Percentiles rank a stretch among this genome's conserved stretches.
These are phyloP conservation scores for Coemansia sp. DNA, from an alignment of 192 early-diverging fungal species.

Conservation along the genomic window DNA sequence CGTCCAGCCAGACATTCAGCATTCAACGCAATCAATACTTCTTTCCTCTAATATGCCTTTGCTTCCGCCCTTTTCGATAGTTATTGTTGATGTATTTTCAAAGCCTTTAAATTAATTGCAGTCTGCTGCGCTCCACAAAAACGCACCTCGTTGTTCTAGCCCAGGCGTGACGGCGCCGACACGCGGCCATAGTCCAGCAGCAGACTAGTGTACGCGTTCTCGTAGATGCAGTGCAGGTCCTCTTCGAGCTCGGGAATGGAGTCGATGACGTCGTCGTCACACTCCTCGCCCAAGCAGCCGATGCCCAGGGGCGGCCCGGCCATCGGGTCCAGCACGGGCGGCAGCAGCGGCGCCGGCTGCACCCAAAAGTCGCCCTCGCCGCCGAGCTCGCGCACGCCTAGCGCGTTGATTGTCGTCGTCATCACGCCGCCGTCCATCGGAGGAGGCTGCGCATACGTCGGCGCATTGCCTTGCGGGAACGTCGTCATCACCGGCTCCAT, in stretches of 20 bases:
- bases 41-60: too few species aligned
- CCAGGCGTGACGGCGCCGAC: slow-evolving; percentile 58
- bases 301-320: slow-evolving; percentile 13
- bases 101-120: too few species aligned
- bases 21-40: too few species aligned
- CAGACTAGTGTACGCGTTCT: slow-evolving; percentile 62
- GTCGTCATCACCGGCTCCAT: slow-evolving; percentile 9
- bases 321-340: slow-evolving; percentile 32
- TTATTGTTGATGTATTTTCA: too few species aligned
- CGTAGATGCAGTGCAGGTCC: slow-evolving; percentile 62
- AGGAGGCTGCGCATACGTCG: too few species aligned
- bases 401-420: slow-evolving; percentile 42
- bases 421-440: too few species aligned
- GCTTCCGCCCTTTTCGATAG: too few species aligned
- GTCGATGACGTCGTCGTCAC: slow-evolving; percentile 27
- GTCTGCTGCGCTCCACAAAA: too few species aligned
- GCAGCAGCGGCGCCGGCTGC: slow-evolving; percentile 33
- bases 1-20: too few species aligned
- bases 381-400: slow-evolving; percentile 40
- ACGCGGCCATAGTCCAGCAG: slow-evolving; percentile 66
- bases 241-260: slow-evolving; percentile 66
- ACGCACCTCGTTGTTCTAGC: too few species aligned
- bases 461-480: too few species aligned
- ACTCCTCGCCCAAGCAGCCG: slow-evolving; percentile 37
- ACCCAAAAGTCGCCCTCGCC: slow-evolving; percentile 36